phyloP scores from a whole-genome alignment of 352 stramenopile genomes.

The Globisporangium cystogenes region DNA sequence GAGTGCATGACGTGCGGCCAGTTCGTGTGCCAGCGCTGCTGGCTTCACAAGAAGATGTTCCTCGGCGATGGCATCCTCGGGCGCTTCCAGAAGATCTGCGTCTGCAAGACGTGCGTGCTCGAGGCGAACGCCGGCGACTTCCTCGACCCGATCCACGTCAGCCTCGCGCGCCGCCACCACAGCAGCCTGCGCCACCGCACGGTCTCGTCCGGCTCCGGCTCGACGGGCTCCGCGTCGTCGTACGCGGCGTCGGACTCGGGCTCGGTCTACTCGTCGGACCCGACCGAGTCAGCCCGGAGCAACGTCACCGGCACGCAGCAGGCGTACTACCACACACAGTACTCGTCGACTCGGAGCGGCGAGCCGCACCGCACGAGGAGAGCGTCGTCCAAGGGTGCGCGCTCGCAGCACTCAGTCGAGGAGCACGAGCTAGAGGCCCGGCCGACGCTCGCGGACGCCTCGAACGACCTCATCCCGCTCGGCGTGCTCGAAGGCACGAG shows the following conservation, averaged over 20 bases:
- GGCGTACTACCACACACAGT: slow-evolving; percentile 12
- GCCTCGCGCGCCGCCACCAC: slow-evolving; percentile 10
- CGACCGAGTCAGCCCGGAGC: not conserved
- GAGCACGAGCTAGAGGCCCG: not conserved
- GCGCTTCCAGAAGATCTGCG: slow-evolving; percentile 35
- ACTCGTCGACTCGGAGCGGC: not conserved
- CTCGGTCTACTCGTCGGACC: slow-evolving; percentile 7
- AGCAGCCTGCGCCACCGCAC: slow-evolving; percentile 1
- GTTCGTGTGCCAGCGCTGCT: slow-evolving; percentile 41
- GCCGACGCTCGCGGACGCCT: slow-evolving; percentile 7
- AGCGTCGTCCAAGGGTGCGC: not conserved
- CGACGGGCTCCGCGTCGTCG: slow-evolving; percentile 1
- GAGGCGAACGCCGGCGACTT: slow-evolving; percentile 30
- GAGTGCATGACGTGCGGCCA: slow-evolving; percentile 43
- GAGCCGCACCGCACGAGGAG: not conserved
- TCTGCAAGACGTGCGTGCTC: slow-evolving; percentile 33
- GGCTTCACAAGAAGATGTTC: slow-evolving; percentile 37
- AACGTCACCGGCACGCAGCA: slow-evolving; percentile 3
- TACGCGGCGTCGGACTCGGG: slow-evolving; percentile 7
- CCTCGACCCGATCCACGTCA: slow-evolving; percentile 11
- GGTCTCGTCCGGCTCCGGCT: not conserved
- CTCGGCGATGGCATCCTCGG: slow-evolving; percentile 32
- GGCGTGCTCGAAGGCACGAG: not conserved
- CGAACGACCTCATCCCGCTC: slow-evolving; percentile 13
- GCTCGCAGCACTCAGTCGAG: not conserved